Base-by-base conservation (phyloP, 2,329 filamentous ascomycete species). In the Fusarium sp. region DNA sequence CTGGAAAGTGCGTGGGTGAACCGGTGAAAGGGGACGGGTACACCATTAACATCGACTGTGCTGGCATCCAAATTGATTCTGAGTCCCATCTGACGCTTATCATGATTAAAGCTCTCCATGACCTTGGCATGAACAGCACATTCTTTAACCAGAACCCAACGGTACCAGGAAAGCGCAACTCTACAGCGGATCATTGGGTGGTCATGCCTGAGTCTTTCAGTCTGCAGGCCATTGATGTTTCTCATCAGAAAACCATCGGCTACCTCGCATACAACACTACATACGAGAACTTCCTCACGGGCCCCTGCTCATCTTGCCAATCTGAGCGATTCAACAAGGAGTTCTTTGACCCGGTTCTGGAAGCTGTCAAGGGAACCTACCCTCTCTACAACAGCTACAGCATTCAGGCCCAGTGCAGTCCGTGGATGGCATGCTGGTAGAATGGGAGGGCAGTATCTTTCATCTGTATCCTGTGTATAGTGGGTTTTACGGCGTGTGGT, bases 51-150 rank as follows among this genome's bases (percentile, higher is more conserved):
- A 77, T 83, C 44, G 80, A 82, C 13, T 84, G 82, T 65, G 77
- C 78, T 34, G 82, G 82, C 4, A 77, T 82, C 15, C 80, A 82
- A 66, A 77, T 84, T 30, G 82, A 84, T 54, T 78, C 81, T 3
- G 82, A 84, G 59, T 81, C 82, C 22, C 82, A 84, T 67, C 78
- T 84, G 79, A 84, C 82, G 7, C 81, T 83, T 15, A 76, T 83
- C 14, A 66, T 84, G 59, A 82, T 84, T 75, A 82, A 83, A 57
- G 81, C 82, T 50, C 79, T 84, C 14, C 78, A 78, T 22, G 82
- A 84, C 42, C 76, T 83, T 39, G 82, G 82, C 13, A 63, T 82
- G 55, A 82, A 80, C 68, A 84, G 82, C 71, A 77, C 82, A 42
- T 82, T 81, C 79, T 84, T 84, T 74, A 84, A 82, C 61, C 82